A percentile compares a stretch with the other conserved stretches of the same genome.
Conservation (phyloP, 1,139 yeast species). For the Hansenula sp. region DNA sequence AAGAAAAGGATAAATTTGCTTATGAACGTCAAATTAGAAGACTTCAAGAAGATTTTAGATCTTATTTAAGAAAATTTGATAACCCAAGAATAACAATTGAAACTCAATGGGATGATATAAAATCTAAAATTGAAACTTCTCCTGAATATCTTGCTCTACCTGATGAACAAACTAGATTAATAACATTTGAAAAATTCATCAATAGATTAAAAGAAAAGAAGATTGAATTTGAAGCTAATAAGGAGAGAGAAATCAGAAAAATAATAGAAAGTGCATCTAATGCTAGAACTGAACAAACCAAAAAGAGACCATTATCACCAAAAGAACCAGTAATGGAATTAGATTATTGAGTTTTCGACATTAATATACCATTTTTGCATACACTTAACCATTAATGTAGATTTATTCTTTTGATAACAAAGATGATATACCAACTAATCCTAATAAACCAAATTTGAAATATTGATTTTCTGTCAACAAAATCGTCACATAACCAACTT, state of each 20-base stretch:
- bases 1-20: conserved; percentile 28
- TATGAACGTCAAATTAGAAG: conserved; percentile 31
- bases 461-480: conserved; percentile 85
- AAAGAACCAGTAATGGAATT: conserved; percentile 19
- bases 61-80: conserved; percentile 29
- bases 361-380: too few species aligned
- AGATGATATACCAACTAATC: conserved; percentile 58
- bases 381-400: too few species aligned
- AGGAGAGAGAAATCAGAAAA: conserved; percentile 14
- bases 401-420: conserved; percentile 41
- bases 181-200: conserved; percentile 30
- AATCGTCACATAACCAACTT: conserved; percentile 86
- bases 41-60: conserved; percentile 32
- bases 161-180: conserved; percentile 26
- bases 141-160: conserved; percentile 33
- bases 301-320: conserved; percentile 14
- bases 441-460: conserved; percentile 68
- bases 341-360: conserved; percentile 4
- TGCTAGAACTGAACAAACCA: conserved; percentile 11
- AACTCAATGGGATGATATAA: conserved; percentile 34
- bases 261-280: conserved; percentile 11
- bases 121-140: conserved; percentile 25
- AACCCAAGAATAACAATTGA: conserved; percentile 25
- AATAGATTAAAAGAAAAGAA: conserved; percentile 15
- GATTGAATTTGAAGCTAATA: conserved; percentile 18